Conservation (phyloP, 345 rosid species). For the Tarenaya hassleriana region DNA sequence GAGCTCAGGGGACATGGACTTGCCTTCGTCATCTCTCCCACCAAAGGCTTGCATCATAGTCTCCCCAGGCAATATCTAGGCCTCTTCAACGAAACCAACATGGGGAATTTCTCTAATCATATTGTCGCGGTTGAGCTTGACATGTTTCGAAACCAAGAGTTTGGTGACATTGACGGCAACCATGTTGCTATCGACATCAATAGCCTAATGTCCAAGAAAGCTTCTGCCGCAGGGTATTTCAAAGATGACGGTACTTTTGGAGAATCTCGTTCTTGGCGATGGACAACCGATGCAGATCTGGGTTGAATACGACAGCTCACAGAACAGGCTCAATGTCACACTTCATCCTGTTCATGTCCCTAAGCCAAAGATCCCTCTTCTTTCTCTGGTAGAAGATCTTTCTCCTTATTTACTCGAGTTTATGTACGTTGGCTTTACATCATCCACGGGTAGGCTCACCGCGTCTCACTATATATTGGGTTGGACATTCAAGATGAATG, state of each 20-base stretch:
- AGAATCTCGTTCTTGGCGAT: constrained; percentile 63
- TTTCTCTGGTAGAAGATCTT: constrained; percentile 51
- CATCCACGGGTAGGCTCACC: constrained; percentile 67
- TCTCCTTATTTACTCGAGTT: constrained; percentile 36
- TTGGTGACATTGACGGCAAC: constrained; percentile 60
- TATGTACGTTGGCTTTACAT: constrained; percentile 63
- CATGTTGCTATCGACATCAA: constrained; percentile 73
- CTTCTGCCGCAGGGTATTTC: constrained; percentile 53
- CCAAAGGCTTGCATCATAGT: constrained; percentile 37
- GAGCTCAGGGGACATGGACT: constrained; percentile 59
- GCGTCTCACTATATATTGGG: constrained; percentile 59
- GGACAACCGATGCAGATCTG: too few relatives aligned
- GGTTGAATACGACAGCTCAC: constrained; percentile 49
- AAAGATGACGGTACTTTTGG: constrained; percentile 24
- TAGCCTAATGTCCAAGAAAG: constrained; percentile 40
- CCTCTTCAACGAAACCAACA: constrained; percentile 38
- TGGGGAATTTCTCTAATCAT: constrained; percentile 48
- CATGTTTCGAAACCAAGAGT: constrained; percentile 51
- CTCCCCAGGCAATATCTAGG: constrained; percentile 58
- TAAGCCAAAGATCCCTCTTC: constrained; percentile 38
- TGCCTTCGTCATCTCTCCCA: constrained; percentile 57
- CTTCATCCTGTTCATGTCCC: too few relatives aligned
- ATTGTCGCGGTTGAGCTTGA: constrained; percentile 78
- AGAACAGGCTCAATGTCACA: constrained; percentile 43
- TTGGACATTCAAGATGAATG: constrained; percentile 42